phyloP scores from a whole-genome alignment of 495 filamentous ascomycete species.

The Xylaria scruposa region DNA sequence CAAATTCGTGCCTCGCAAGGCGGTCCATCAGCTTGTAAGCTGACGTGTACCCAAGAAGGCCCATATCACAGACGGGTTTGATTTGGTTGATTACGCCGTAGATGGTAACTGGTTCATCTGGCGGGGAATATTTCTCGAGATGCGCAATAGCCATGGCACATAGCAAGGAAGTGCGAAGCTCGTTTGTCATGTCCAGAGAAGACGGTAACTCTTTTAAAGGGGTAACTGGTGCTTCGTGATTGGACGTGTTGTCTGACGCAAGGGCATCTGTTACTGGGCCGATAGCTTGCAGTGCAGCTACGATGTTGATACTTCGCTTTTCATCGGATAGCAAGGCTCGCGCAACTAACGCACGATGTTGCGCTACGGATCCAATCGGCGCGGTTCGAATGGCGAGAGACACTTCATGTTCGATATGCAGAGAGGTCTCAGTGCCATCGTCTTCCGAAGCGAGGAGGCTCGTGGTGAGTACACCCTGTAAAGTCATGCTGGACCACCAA shows the following conservation, averaged over 20 bases:
- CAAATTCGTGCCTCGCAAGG: conserved; percentile 60
- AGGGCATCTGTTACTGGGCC: conserved; percentile 47
- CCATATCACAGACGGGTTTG: conserved; percentile 58
- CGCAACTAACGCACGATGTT: conserved; percentile 79
- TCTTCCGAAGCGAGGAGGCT: conserved; percentile 59
- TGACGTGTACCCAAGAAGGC: conserved; percentile 78
- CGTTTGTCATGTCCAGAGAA: conserved; percentile 55
- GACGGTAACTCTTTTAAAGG: conserved; percentile 48
- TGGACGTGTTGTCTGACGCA: conserved; percentile 33
- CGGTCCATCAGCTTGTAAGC: conserved; percentile 73
- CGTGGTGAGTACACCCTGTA: conserved; percentile 71
- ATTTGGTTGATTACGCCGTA: conserved; percentile 56
- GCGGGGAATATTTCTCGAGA: conserved; percentile 55
- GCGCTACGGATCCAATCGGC: conserved; percentile 77
- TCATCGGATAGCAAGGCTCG: conserved; percentile 64
- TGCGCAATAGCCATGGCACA: conserved; percentile 83
- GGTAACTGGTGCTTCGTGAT: conserved; percentile 18
- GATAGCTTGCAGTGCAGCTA: conserved; percentile 60
- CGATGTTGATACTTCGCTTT: conserved; percentile 61
- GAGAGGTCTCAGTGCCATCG: conserved; percentile 43
- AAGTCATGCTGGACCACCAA: conserved; percentile 83
- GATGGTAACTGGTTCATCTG: conserved; percentile 47
- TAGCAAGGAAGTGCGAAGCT: conserved; percentile 62
- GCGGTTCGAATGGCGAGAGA: conserved; percentile 74
- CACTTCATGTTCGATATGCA: conserved; percentile 60